phyloP scores from a whole-genome alignment of 1,284 basidiomycete species.

The Ustilago trichophora region DNA sequence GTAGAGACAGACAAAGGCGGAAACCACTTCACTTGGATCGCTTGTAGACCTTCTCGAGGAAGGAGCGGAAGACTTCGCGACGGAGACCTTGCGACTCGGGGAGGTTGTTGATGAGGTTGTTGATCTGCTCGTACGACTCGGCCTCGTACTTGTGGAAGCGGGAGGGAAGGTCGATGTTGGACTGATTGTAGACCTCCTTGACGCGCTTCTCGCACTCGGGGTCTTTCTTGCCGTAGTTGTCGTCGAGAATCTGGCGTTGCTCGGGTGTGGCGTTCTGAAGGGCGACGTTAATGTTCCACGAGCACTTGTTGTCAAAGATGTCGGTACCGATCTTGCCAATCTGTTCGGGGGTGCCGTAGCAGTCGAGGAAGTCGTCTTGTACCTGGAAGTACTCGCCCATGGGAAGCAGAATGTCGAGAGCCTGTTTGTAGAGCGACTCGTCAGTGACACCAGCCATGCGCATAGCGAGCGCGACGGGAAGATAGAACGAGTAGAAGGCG shows the following conservation, averaged over 20 bases:
- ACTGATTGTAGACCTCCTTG: conserved; percentile 80
- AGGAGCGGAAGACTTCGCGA: conserved; percentile 81
- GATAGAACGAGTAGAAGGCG: conserved; percentile 97
- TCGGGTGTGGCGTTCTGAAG: conserved; percentile 76
- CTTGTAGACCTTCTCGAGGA: conserved; percentile 90
- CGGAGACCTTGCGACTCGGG: conserved; percentile 70
- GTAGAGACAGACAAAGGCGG: too few relatives aligned
- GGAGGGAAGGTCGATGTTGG: conserved; percentile 73
- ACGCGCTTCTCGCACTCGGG: conserved; percentile 74
- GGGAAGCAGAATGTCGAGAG: conserved; percentile 85
- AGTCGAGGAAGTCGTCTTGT: conserved; percentile 98
- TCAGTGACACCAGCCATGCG: conserved; percentile 77
- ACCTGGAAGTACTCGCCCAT: conserved; percentile 99
- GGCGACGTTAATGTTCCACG: conserved; percentile 93
- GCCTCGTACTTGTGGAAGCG: conserved; percentile 83
- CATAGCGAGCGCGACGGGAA: conserved; percentile 95
- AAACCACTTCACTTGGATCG: conserved; percentile 62
- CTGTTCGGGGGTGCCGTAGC: conserved; percentile 85
- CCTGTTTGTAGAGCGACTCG: conserved; percentile 78
- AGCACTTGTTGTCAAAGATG: conserved; percentile 98
- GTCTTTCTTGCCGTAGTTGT: conserved; percentile 88
- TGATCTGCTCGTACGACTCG: conserved; percentile 72
- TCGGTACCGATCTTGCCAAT: conserved; percentile 98
- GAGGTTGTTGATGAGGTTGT: conserved; percentile 58
- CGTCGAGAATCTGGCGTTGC: conserved; percentile 72